phyloP scores from a whole-genome alignment of 768 basidiomycete genomes.

The Tricholoma sp. region DNA sequence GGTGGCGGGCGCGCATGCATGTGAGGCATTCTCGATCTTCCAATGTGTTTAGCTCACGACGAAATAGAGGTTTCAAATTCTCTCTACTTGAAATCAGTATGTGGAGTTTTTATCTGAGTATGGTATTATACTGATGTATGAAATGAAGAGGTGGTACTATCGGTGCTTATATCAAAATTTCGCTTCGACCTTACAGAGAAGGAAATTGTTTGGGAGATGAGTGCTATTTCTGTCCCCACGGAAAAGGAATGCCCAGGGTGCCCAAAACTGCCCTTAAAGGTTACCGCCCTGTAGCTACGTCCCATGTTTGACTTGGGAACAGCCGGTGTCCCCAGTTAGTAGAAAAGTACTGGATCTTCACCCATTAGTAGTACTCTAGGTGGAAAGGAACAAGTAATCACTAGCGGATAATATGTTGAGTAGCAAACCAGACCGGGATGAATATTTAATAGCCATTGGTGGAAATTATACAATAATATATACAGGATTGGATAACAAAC shows the following conservation, averaged over 20 bases:
- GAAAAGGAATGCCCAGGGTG: slow-evolving; percentile 7
- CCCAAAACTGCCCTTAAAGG: neutral
- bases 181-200: slow-evolving; percentile 20
- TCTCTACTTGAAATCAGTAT: slow-evolving; percentile 49
- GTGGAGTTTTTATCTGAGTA: neutral
- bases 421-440: too few relatives aligned
- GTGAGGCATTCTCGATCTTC: slow-evolving; percentile 18
- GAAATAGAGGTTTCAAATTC: slow-evolving; percentile 46
- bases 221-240: slow-evolving; percentile 18
- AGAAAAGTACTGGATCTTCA: too few relatives aligned
- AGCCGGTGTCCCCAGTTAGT: too few relatives aligned
- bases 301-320: neutral
- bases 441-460: too few relatives aligned
- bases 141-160: slow-evolving; percentile 22
- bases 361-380: too few relatives aligned
- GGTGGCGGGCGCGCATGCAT: slow-evolving; percentile 42
- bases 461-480: too few relatives aligned
- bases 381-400: too few relatives aligned
- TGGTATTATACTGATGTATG: neutral
- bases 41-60: neutral
- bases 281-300: neutral
- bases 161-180: slow-evolving; percentile 21
- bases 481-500: too few relatives aligned
- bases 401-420: too few relatives aligned
- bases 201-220: slow-evolving; percentile 28